Percentiles rank a stretch among this genome's conserved stretches.
Conservation (phyloP, 371 early-diverging fungal species). For the Apophysomyces trapeziformis region DNA sequence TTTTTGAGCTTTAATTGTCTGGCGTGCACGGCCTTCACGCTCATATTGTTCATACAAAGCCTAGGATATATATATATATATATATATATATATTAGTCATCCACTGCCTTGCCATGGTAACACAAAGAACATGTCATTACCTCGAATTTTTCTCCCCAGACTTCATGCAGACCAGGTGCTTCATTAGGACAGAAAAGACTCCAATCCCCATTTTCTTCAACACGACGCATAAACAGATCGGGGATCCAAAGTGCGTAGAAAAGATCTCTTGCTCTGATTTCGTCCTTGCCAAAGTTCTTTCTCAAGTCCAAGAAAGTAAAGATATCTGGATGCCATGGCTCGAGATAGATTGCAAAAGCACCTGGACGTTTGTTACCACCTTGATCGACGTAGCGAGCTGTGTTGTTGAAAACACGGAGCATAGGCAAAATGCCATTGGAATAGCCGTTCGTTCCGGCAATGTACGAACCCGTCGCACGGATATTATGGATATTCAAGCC, state of each 20-base stretch:
- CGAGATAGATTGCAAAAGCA: constrained; percentile 95
- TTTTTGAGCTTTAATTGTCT: constrained; percentile 91
- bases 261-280: constrained; percentile 91
- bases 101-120: too few relatives aligned
- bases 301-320: constrained; percentile 93
- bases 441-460: constrained; percentile 92
- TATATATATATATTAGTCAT: too few relatives aligned
- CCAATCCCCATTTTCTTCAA: constrained; percentile 91
- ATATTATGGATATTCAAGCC: constrained; percentile 93
- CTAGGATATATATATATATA: background rate
- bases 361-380: constrained; percentile 97
- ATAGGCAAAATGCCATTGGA: constrained; percentile 96
- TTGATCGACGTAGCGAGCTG: constrained; percentile 95
- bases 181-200: constrained; percentile 94
- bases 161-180: constrained; percentile 84
- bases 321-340: constrained; percentile 97
- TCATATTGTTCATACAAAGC: constrained; percentile 84
- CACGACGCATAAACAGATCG: constrained; percentile 97
- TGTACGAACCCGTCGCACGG: constrained; percentile 86
- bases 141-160: constrained; percentile 93
- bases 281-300: constrained; percentile 97
- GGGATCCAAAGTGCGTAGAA: constrained; percentile 97
- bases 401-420: constrained; percentile 94
- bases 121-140: background rate
- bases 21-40: constrained; percentile 73